Evolutionary conservation across 768 basidiomycete species (phyloP).

Genomic region (Podaxis sp.): DNA sequence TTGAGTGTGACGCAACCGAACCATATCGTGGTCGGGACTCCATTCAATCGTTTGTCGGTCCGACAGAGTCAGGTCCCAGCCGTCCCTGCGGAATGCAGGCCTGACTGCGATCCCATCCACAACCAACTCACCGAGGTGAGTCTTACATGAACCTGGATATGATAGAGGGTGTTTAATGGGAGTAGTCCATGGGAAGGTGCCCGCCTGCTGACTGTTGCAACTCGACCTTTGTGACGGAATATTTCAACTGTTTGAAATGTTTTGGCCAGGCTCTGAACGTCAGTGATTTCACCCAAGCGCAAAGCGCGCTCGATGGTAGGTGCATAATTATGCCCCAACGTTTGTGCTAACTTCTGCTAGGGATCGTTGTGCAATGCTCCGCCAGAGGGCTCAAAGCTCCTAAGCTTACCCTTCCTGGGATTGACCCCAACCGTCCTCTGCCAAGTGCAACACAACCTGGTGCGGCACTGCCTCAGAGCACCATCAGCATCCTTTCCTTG

Average conservation of each 20-base stretch:
- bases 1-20: slow-evolving; percentile 2
- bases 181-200: slow-evolving; percentile 7
- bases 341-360: neutral
- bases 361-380: slow-evolving; percentile 11
- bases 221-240: slow-evolving; percentile 25
- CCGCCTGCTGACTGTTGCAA: slow-evolving; percentile 26
- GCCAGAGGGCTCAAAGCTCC: slow-evolving; percentile 18
- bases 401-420: slow-evolving; percentile 27
- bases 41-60: neutral
- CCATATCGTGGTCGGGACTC: neutral
- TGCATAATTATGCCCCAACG: neutral
- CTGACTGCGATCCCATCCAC: slow-evolving; percentile 29
- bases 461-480: neutral
- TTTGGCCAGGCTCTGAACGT: slow-evolving; percentile 26
- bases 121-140: slow-evolving; percentile 20
- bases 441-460: neutral
- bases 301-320: slow-evolving; percentile 26
- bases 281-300: slow-evolving; percentile 27
- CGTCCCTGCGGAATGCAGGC: slow-evolving; percentile 30
- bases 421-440: slow-evolving; percentile 24
- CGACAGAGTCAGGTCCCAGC: slow-evolving; percentile 21
- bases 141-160: neutral
- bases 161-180: neutral
- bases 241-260: slow-evolving; percentile 34
- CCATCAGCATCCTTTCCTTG: neutral